phyloP scores from a whole-genome alignment of 1,284 basidiomycete genomes.

The Cutaneotrichosporon sp. region DNA sequence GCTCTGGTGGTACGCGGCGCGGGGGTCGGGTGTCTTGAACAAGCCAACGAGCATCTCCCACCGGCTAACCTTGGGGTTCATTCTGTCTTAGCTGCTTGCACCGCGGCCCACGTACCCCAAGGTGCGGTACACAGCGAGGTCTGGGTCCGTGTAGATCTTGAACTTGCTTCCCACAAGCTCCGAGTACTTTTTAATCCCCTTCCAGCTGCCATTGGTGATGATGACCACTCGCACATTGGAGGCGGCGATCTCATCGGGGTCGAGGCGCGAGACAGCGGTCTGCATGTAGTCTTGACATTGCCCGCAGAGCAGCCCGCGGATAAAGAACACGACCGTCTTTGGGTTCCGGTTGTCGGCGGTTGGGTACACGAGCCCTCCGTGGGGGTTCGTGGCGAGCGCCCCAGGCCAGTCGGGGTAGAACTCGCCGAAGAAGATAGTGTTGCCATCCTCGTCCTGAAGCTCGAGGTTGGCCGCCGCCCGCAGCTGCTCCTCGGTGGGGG shows the following conservation, averaged over 20 bases:
- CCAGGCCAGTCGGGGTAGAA: too few relatives aligned
- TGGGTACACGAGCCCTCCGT: not conserved
- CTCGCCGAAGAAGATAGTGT: too few relatives aligned
- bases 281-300: slow-evolving; percentile 52
- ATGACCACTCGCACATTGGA: slow-evolving; percentile 44
- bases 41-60: not conserved
- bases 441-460: too few relatives aligned
- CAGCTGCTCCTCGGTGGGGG: too few relatives aligned
- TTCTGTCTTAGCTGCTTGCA: not conserved
- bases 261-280: slow-evolving; percentile 42
- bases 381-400: too few relatives aligned
- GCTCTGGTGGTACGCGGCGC: slow-evolving; percentile 1
- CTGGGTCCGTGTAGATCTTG: slow-evolving; percentile 46
- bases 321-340: slow-evolving; percentile 44
- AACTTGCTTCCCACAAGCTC: slow-evolving; percentile 49
- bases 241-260: slow-evolving; percentile 42
- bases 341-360: slow-evolving; percentile 27
- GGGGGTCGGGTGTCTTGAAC: not conserved
- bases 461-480: too few relatives aligned
- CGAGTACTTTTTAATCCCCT: slow-evolving; percentile 49
- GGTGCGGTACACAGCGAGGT: not conserved
- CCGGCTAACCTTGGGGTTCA: not conserved
- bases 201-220: slow-evolving; percentile 50
- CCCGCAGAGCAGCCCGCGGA: slow-evolving; percentile 51
- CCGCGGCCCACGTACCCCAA: not conserved